Conservation (phyloP, 225 moss, liverwort and hornwort genomes). For the Rhytidiadelphus loreus region DNA sequence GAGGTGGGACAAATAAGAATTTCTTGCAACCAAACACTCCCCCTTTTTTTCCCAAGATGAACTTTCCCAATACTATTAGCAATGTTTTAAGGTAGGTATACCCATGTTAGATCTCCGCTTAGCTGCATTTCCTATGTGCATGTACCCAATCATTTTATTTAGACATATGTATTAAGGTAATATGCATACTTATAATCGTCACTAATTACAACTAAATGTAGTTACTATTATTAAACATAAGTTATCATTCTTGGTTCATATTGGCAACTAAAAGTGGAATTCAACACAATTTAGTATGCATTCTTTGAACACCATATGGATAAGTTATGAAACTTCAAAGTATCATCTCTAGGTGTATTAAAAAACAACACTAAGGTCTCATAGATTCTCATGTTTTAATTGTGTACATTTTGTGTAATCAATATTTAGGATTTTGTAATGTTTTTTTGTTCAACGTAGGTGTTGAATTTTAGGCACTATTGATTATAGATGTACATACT, state of each 20-base stretch:
- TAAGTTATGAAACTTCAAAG: not conserved
- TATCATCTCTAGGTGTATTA: no score
- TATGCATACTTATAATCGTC: not conserved
- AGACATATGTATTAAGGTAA: not conserved
- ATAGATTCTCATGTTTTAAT: not conserved
- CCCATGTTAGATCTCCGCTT: rapidly evolving
- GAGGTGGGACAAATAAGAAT: rapidly evolving
- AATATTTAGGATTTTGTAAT: not conserved
- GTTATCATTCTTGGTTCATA: not conserved
- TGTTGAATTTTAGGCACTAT: not conserved
- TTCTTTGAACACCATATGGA: not conserved
- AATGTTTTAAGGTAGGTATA: not conserved
- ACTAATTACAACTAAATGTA: not conserved
- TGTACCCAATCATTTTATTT: not conserved
- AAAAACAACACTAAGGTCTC: no score
- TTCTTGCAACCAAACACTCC: not conserved
- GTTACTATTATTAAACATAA: not conserved
- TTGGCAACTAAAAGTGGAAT: not conserved
- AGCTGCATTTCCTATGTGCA: rapidly evolving
- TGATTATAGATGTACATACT: not conserved
- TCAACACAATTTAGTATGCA: not conserved
- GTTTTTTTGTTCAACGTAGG: not conserved
- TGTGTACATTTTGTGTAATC: not conserved
- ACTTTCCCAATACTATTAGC: not conserved
- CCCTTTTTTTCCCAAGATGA: not conserved